Base-by-base conservation (phyloP, 257 asterid genomes). In the Solanum stenotomum region DNA sequence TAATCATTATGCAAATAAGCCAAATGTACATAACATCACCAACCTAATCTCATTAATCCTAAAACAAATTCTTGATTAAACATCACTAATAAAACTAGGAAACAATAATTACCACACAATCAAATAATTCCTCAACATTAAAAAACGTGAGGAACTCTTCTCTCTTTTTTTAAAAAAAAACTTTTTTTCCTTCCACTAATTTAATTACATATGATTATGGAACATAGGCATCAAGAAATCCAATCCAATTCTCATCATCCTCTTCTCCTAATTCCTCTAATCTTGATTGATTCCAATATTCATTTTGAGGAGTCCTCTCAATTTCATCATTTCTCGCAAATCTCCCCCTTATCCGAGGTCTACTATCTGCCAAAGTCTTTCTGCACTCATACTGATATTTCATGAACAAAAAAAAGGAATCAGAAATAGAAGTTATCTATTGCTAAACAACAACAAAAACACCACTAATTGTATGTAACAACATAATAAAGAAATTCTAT, bases 291-390 rank as follows among this genome's bases (percentile, higher is more conserved):
- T 90, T 93, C 98, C 98, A 94, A 76, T 87, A 63, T 59, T 89
- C 92, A 56, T 85, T 88, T 5, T 92, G 95, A 42, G 92, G 88
- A 15, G 52, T 88, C 90, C 87, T 93, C 84, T 92, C 97, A 35
- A 89, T 89, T 77, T 94, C 98, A 18, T 94, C 98, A 56, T 93
- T 94, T 88, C 94, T 93, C 0, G 98, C 98, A 84, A 96, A 96
- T 88, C 98, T 90, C 76, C 99, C 99, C 83, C 98, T 90, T 70
- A 95, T 94, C 6, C 99, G 95, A 1, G 98, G 99, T 49, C 98
- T 90, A 83, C 98, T 94, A 76, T 95, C 99, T 18, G 99, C 99
- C 85, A 96, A 89, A 27, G 98, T 94, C 89, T 96, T 97, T 89
- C 99, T 91, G 90, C 99, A 96, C 86, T 96, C 99, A 12, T 97